Percentiles rank a stretch among this genome's conserved stretches.
phyloP scores from a whole-genome alignment of 2,329 filamentous ascomycete species.

The Sporothrix dimorphospora region DNA sequence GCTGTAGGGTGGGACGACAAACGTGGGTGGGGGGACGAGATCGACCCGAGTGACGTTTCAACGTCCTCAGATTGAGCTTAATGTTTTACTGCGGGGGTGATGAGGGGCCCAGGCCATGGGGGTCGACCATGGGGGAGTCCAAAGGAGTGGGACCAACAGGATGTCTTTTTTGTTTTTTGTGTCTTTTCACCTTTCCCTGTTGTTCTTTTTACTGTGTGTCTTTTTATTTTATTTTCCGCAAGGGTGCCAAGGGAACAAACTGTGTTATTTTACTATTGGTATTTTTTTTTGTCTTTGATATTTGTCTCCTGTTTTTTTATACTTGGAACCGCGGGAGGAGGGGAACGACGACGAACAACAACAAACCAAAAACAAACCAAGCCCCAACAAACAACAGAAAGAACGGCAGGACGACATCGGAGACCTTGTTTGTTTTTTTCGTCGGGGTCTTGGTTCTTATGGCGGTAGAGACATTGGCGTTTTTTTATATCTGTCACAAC shows the following conservation, averaged over 20 bases:
- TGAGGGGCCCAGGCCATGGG: not conserved
- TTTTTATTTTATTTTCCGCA: slow-evolving; percentile 3
- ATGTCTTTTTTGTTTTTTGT: not conserved
- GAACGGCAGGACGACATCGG: not conserved
- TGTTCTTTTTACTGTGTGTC: slow-evolving; percentile 16
- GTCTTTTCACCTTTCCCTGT: not conserved
- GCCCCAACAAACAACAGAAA: not conserved
- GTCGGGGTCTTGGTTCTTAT: not conserved
- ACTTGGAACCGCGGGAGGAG: not conserved
- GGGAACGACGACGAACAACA: not conserved
- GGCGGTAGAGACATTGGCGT: slow-evolving; percentile 19
- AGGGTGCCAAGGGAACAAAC: slow-evolving; percentile 24
- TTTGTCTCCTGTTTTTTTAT: not conserved
- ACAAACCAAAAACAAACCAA: not conserved
- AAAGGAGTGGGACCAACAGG: not conserved
- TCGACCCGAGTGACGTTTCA: not conserved
- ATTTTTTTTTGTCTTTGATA: not conserved
- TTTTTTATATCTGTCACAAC: slow-evolving; percentile 13
- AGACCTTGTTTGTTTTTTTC: not conserved
- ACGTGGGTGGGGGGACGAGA: not conserved
- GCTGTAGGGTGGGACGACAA: slow-evolving; percentile 46
- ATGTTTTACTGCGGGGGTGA: not conserved
- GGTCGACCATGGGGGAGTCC: no score
- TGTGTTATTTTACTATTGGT: slow-evolving; percentile 14
- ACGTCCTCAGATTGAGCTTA: not conserved